Evolutionary conservation across 306 rosid species (phyloP), one percentile per base, ranked within the genome.

Genomic region (Mimosa pudica): DNA sequence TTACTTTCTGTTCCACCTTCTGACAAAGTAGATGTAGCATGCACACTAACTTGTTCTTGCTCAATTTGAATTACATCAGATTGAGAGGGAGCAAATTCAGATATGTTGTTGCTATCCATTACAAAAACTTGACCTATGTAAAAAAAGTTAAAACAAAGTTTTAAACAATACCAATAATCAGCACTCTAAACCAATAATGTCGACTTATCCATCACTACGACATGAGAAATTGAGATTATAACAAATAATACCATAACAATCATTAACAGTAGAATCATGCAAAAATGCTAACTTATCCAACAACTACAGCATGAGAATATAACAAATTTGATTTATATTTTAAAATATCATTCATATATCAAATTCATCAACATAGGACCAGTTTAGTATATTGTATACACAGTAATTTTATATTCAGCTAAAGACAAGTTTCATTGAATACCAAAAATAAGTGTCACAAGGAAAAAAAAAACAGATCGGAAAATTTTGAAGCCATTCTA

Each of bases 241-340:
- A 46, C 49, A 78, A 78, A 48, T 36, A 47, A 82, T 45, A 57
- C 54, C 41, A 80, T 47, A 46, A 79, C 94, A 94, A 84, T 93
- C 97, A 33, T 38, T 38, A 38, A 38, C 41, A 38, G 4, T 4
- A 38, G 4, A 38, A 4, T 2, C 41, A 38, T 2, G 64, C 75
- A 78, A 69, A 38, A 54, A 81, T 69, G 42, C 45, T 30, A 48
- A 79, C 75, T 49, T 35, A 73, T 63, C 30, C 71, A 64, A 71
- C 13, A 77, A 71, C 41, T 17, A 35, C 60, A 16, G 75, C 65
- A 78, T 52, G 60, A 65, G 45, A 52, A 60, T 44, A 70, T 47
- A 79, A 46, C 49, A 76, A 78, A 48, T n/a, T n/a, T 24, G 30
- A 24, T 24, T 24, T 24, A 24, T 24, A 24, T 24, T 24, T 24